phyloP scores from a whole-genome alignment of 306 rosid species.

The Alnus glutinosa region DNA sequence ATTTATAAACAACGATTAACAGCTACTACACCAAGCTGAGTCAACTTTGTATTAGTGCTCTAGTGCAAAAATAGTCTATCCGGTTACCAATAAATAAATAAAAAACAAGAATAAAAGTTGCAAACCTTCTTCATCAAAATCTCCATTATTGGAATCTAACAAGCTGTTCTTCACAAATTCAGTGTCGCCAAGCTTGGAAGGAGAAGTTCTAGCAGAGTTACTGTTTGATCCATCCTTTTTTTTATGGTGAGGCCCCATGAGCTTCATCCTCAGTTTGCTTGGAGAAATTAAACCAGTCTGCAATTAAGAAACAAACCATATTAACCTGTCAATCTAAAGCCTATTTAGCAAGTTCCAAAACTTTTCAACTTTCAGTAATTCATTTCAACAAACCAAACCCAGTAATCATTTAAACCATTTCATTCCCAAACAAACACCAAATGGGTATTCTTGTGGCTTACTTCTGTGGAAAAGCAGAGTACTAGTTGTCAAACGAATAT shows the following conservation, averaged over 20 bases:
- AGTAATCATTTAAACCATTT: conserved; percentile 13
- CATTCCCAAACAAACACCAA: background rate
- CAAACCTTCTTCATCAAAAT: conserved; percentile 78
- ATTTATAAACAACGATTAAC: background rate
- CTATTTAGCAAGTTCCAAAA: conserved; percentile 12
- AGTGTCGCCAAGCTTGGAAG: conserved; percentile 70
- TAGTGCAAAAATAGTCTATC: background rate
- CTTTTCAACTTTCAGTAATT: background rate
- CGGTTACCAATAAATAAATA: background rate
- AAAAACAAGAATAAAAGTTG: conserved; percentile 3
- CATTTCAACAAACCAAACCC: conserved; percentile 5
- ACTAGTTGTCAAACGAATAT: background rate
- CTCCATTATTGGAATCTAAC: conserved; percentile 46
- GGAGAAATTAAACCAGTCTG: conserved; percentile 96
- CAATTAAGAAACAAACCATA: conserved; percentile 4
- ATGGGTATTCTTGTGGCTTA: background rate
- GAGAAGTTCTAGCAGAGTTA: conserved; percentile 94
- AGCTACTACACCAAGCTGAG: background rate
- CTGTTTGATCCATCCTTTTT: conserved; percentile 87
- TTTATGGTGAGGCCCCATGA: conserved; percentile 65
- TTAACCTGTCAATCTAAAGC: conserved; percentile 7
- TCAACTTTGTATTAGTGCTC: background rate
- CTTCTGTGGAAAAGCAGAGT: background rate
- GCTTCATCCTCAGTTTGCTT: conserved; percentile 90
- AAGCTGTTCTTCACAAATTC: conserved; percentile 73